Base-by-base conservation (phyloP, 2,329 filamentous ascomycete species). In the Trichoderma sp. region DNA sequence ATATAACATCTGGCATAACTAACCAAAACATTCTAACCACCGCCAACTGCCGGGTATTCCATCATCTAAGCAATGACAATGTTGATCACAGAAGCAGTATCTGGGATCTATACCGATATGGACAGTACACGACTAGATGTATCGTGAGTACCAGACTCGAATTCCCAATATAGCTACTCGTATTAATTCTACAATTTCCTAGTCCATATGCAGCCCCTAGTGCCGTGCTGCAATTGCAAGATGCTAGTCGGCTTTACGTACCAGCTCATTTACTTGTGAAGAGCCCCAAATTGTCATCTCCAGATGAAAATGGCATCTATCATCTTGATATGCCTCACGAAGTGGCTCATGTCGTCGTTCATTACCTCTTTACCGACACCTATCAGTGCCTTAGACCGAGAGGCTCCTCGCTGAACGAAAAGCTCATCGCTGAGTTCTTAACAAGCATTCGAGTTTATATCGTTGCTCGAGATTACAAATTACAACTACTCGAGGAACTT, bases 281-380 rank as follows among this genome's bases (percentile, higher is more conserved):
- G 26, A 58, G n/a, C n/a, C 65, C 51, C 6, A 56, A 34, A 12
- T n/a, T 70, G 3, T 21, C 32, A 6, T 70, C 34, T 63, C 15
- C 36, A 28, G 12, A 9, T 28, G 11, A n/a, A 28, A 8, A 51
- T 21, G 51, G 30, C 21, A n/a, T 30, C n/a, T 47, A 63, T 3
- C 63, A 24, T 15, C 34, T 64, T 0, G 60, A 70, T 14, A 34
- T 71, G 14, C 43, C 68, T 7, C 61, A 43, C 7, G 67, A 73
- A 24, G 57, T 71, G 21, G 71, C 53, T 9, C 71, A 73, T 36
- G 47, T 73, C 3, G n/a, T 73, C 36, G 71, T 63, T 7, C 71
- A 73, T 60, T 68, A 67, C 30, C 68, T 73, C 36, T 67, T 67
- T 7, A 73, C 71, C n/a, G 57, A 58, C 4, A 62, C 36, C n/a